Conservation (phyloP, 305 asterid genomes). For the Plantago coronopus region DNA sequence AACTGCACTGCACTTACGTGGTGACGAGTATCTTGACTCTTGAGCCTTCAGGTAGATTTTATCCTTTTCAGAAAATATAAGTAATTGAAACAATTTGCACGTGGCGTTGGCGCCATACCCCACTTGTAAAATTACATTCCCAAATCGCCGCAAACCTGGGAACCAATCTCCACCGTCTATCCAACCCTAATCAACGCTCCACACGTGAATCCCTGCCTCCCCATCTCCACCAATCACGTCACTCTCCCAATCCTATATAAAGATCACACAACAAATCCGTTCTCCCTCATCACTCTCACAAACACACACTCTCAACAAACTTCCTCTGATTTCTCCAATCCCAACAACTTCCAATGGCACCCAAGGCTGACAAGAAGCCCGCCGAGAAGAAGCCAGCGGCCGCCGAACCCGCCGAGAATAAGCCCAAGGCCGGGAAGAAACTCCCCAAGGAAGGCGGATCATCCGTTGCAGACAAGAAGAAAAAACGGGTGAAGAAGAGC, state of each 20-base stretch:
- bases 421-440: conserved; percentile 6
- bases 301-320: background rate
- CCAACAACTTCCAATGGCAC: background rate
- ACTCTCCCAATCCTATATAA: background rate
- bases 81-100: too few species aligned
- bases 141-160: background rate
- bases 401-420: background rate
- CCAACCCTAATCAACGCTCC: background rate
- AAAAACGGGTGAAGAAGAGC: background rate
- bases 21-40: too few species aligned
- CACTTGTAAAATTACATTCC: background rate
- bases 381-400: background rate
- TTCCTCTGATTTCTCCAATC: background rate
- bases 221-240: conserved; percentile 1
- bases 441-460: conserved; percentile 6
- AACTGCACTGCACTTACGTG: too few species aligned
- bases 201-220: background rate
- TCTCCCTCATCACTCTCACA: background rate
- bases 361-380: conserved; percentile 4
- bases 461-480: background rate
- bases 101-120: too few species aligned
- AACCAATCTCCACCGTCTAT: background rate
- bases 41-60: too few species aligned
- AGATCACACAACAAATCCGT: too few species aligned
- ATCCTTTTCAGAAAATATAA: too few species aligned